Conservation (phyloP, 2,329 filamentous ascomycete species). For the Monilinia aucupariae region DNA sequence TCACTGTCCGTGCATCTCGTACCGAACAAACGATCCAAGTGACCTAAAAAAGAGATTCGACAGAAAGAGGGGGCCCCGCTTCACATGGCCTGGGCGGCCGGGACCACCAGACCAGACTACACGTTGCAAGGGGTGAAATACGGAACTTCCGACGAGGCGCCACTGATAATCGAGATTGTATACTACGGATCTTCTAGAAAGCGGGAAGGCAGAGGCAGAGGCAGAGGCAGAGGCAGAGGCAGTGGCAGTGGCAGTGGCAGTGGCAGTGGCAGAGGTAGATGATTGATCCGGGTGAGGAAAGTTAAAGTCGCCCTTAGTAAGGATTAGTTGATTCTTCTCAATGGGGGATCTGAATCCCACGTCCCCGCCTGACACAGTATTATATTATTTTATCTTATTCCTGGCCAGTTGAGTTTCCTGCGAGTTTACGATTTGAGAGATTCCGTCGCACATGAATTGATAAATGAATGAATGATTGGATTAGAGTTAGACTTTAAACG, state of each 20-base stretch:
- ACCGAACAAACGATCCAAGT: neutral
- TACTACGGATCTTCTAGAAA: constrained; percentile 1
- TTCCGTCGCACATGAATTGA: too few species aligned
- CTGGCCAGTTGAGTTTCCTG: too few species aligned
- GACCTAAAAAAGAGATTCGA: neutral
- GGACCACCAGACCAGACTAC: too few species aligned
- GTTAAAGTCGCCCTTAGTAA: neutral
- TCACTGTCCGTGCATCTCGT: constrained; percentile 2
- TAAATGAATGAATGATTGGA: too few species aligned
- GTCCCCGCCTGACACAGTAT: neutral
- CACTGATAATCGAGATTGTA: constrained; percentile 6
- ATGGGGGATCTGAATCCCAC: neutral
- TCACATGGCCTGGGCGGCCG: neutral
- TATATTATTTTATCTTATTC: too few species aligned
- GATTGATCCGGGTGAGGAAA: neutral
- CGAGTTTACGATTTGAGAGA: too few species aligned
- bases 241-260: neutral
- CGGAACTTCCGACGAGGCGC: constrained; percentile 2
- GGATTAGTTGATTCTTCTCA: neutral
- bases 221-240: neutral
- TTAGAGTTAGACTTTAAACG: too few species aligned
- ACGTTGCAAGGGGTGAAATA: neutral
- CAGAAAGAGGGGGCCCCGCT: constrained; percentile 1
- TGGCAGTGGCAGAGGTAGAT: neutral
- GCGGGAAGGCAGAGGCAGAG: too few species aligned